Evolutionary conservation across 2,329 filamentous ascomycete genomes (phyloP), one percentile per base, ranked within the genome.

Genomic region (Albophoma yamanashiensis): DNA sequence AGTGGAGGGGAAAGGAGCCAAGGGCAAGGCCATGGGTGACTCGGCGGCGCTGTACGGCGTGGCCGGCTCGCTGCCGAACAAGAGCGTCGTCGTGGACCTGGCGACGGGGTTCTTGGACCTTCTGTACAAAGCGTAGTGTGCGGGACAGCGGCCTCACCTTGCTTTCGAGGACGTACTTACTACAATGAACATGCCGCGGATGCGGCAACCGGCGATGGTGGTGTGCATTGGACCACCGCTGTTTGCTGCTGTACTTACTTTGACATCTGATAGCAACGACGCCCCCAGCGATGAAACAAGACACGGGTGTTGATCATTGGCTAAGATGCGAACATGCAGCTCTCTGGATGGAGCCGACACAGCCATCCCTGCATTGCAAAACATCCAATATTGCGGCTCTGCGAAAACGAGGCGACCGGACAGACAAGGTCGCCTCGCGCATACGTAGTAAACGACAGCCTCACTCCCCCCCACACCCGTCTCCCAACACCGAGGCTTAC

Each of bases 41-140:
- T 86, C 91, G 17, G 90, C 91, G 1, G 92, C 92, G 5, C 76
- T 99, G 63, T 99, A 99, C 74, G 94, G 94, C 59, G 92, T 99
- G 60, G 94, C 94, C 0, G 94, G 94, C 7, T 95, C 90, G 69
- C 75, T 99, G 73, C 94, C 94, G 1, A 95, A 99, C 73, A 97
- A 97, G 83, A 91, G 89, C 66, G 88, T 99, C 40, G 92, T 99
- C 39, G 90, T 91, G 65, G 91, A 96, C 68, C 76, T 99, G 70
- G 93, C 92, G 1, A 90, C 82, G 66, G 93, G 92, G 0, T 99
- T 97, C 75, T 79, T 97, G 70, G 92, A 97, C 76, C 88, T 94
- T 58, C 72, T 97, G 74, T 97, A 97, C 75, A 96, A 96, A 79
- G 88, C 88, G 62, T 94, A 77, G 76, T n/a, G 9, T 20, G 50